Evolutionary conservation across 768 basidiomycete species (phyloP).

Genomic region (Auricularia auricula-judae): DNA sequence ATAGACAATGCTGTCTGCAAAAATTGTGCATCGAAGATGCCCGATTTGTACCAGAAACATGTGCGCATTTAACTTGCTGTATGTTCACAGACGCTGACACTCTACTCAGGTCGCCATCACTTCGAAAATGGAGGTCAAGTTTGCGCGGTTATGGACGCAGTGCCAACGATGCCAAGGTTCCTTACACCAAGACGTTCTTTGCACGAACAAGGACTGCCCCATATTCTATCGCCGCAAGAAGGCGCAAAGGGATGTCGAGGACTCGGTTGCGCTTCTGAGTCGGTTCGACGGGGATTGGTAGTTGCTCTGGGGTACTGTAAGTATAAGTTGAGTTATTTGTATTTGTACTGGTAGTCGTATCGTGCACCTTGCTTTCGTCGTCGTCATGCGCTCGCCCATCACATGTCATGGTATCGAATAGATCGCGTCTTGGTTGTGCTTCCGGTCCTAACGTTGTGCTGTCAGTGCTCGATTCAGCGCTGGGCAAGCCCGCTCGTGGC

Average conservation of each 20-base stretch:
- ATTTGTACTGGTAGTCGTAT: neutral
- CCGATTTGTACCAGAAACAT: constrained; percentile 91
- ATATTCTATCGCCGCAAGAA: constrained; percentile 99
- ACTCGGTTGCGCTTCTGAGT: constrained; percentile 64
- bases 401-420: constrained; percentile 71
- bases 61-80: constrained; percentile 23
- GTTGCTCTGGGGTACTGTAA: constrained; percentile 22
- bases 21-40: constrained; percentile 77
- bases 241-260: constrained; percentile 94
- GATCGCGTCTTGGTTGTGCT: neutral
- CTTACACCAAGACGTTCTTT: constrained; percentile 93
- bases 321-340: neutral
- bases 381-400: constrained; percentile 54
- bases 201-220: constrained; percentile 94
- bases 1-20: constrained; percentile 88
- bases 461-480: constrained; percentile 75
- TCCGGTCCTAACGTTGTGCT: neutral
- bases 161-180: constrained; percentile 99
- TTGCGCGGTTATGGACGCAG: constrained; percentile 95
- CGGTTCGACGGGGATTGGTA: constrained; percentile 73
- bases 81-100: neutral
- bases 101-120: constrained; percentile 33
- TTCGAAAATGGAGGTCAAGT: constrained; percentile 78
- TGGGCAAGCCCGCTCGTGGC: constrained; percentile 69
- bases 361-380: neutral